Evolutionary conservation across 176 grass and related monocot genomes (phyloP), one percentile per base, ranked within the genome.

Genomic region (Dactylis glomerata): DNA sequence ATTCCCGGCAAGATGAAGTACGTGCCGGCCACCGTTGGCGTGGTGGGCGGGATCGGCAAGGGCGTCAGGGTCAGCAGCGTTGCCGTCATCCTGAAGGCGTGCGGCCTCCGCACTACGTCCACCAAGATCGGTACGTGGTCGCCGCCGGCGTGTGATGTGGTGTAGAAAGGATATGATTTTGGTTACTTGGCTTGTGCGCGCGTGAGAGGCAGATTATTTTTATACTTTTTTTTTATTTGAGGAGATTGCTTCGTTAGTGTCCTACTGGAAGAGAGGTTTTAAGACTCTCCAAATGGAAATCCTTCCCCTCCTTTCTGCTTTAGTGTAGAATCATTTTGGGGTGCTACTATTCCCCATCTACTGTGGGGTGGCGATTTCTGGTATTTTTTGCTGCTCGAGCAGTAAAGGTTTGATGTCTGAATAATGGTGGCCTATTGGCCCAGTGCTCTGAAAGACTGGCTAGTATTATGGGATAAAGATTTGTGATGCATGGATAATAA

Each of bases 31-130:
- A 85, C 91, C 73, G 88, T 82, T 31, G 91, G 91, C 20, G 84
- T 85, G 66, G 81, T 85, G 34, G 85, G 88, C 56, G 76, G 88
- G 51, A 77, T 90, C 34, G 91, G 91, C 14, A 93, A 85, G 88
- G 91, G 91, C 71, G 88, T 85, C 16, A 90, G 81, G 20, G 85
- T 82, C 22, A 90, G 88, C 72, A 93, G 91, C 63, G 81, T 85
- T 76, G 88, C 72, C 58, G 71, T 79, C 77, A 30, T 93, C 68
- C 91, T 93, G 68, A 93, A 88, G 88, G 72, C 88, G 28, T 90
- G 91, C 57, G 91, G 91, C 32, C 88, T 93, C 77, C 88, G 91
- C 77, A 89, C 82, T 71, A 93, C 88, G 52, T 87, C 88, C 71
- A 84, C 75, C 49, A 93, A 90, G 85, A 89, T 85, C 83, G 88